phyloP scores from a whole-genome alignment of 805 yeast genomes.

The Candida quercuum region DNA sequence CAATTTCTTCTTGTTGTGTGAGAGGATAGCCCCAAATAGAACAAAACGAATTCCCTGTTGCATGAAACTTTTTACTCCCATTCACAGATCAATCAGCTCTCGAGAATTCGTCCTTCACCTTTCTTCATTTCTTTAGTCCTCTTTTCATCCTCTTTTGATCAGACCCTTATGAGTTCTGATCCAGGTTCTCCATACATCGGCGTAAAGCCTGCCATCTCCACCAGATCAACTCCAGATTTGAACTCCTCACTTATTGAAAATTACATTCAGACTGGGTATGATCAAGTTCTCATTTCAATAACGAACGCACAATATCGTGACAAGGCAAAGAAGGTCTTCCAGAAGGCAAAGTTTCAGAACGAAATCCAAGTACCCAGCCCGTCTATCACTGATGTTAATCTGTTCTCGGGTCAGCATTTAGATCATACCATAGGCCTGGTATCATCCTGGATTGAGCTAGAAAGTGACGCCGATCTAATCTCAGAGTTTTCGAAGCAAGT shows the following conservation, averaged over 20 bases:
- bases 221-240: slow-evolving; percentile 25
- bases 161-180: slow-evolving; percentile 2
- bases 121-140: too few species aligned
- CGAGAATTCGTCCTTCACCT: too few species aligned
- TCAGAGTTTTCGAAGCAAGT: slow-evolving; percentile 55
- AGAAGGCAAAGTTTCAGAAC: slow-evolving; percentile 22
- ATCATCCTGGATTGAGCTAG: slow-evolving; percentile 69
- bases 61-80: too few species aligned
- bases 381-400: slow-evolving; percentile 33
- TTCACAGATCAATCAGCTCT: too few species aligned
- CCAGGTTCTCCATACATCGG: slow-evolving; percentile 31
- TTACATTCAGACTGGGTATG: slow-evolving; percentile 38
- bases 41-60: too few species aligned
- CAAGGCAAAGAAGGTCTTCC: slow-evolving; percentile 33
- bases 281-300: slow-evolving; percentile 46
- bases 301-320: slow-evolving; percentile 48
- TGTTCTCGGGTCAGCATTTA: slow-evolving; percentile 38
- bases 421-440: slow-evolving; percentile 46
- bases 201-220: slow-evolving; percentile 37
- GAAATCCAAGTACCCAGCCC: slow-evolving; percentile 36
- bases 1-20: too few species aligned
- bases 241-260: slow-evolving; percentile 24
- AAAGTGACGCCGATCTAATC: slow-evolving; percentile 41
- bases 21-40: not conserved
- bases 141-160: not conserved